Base-by-base conservation (phyloP, 371 early-diverging fungal species). In the Haplosporangium sp. region DNA sequence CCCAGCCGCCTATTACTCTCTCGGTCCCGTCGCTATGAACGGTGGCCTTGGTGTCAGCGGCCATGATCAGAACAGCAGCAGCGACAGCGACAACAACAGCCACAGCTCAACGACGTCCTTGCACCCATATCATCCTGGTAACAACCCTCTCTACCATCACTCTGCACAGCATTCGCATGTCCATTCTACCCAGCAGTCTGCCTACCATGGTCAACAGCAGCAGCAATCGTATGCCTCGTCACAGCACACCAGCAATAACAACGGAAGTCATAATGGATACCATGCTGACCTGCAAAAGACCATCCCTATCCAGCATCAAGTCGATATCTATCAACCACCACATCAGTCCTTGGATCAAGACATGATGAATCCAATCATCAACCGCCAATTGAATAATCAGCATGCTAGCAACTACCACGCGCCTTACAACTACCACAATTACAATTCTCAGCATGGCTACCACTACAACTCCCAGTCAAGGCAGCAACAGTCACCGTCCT, bases 291-390 rank as follows among this genome's bases (percentile, higher is more conserved):
- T 64, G 45, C 64, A 63, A 55, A 70, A 76, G 63, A 50, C 63
- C 43, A 59, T 76, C 18, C 58, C 65, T 5, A 40, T 56, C 43
- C 64, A 64, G 18, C 65, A 75, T 29, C 69, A 75, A 58, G 69
- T 75, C 63, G 69, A 75, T 46, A 75, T 75, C 58, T 69, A 75
- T 37, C 76, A 75, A 40, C 67, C 69, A 5, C 76, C 76, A 6
- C 69, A 64, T 21, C 75, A 75, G 50, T 12, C 66, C 7, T 59
- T 65, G 8, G 70, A 76, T 18, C 59, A 62, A 20, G 70, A 69
- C 20, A 50, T 70, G 53, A 47, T 75, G 69, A 75, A 59, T 18
- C 75, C 75, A 0, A 46, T 76, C 21, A 56, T 62, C 54, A 69
- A 69, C 67, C 69, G 76, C 16, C 76, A 69, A 50, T 57, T 76